Conservation (phyloP, 306 rosid species). For the Corylus avellana region DNA sequence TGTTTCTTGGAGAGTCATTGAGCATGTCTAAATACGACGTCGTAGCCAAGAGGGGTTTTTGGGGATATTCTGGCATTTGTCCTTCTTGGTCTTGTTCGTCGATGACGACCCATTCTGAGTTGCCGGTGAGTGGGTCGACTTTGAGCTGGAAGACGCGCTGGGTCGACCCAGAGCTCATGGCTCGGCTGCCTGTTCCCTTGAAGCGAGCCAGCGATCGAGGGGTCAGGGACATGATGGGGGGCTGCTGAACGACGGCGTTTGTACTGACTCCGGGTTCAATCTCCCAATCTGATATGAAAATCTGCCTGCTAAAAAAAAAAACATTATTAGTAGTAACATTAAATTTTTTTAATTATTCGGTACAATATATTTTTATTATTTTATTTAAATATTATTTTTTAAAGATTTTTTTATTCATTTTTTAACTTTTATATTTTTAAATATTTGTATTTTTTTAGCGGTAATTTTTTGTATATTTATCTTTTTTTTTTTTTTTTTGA, state of each 20-base stretch:
- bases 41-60: slow-evolving; percentile 58
- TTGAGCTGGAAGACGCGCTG: slow-evolving; percentile 79
- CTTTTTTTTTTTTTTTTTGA: no score
- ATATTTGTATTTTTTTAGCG: no score
- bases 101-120: slow-evolving; percentile 89
- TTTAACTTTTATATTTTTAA: no score
- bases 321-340: no score
- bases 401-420: no score
- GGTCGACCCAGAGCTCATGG: slow-evolving; percentile 57
- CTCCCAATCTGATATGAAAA: no score
- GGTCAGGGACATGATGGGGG: slow-evolving; percentile 10
- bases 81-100: slow-evolving; percentile 50
- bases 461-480: no score
- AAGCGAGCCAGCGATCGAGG: slow-evolving; percentile 5
- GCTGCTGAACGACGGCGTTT: not conserved
- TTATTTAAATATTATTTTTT: no score
- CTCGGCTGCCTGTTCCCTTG: slow-evolving; percentile 29
- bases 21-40: slow-evolving; percentile 97
- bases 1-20: slow-evolving; percentile 72
- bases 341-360: no score
- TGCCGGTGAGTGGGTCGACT: slow-evolving; percentile 75
- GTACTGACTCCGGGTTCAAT: not conserved
- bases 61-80: slow-evolving; percentile 23
- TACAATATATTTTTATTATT: no score
- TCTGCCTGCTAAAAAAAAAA: no score